Evolutionary conservation across 192 early-diverging fungal species (phyloP).

Genomic region (Linnemannia schmuckeri): DNA sequence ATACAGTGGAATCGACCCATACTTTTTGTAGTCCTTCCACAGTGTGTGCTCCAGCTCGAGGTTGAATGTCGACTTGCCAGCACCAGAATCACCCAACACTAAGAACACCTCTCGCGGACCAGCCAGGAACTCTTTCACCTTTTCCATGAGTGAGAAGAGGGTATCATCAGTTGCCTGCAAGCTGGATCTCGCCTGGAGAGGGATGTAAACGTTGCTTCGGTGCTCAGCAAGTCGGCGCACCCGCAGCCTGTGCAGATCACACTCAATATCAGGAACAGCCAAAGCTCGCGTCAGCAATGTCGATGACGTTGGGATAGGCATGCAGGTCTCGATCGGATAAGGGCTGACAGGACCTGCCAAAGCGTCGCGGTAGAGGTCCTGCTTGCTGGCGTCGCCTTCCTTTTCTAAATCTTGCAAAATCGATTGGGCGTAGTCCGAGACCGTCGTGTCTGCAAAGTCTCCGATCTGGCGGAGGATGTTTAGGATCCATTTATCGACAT

Average conservation of each 20-base stretch:
- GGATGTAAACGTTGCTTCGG: neutral
- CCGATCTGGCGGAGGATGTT: neutral
- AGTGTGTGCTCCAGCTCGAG: neutral
- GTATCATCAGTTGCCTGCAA: neutral
- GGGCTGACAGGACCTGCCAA: neutral
- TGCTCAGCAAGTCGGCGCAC: no score
- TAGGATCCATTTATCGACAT: neutral
- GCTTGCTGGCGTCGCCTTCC: neutral
- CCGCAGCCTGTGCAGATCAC: neutral
- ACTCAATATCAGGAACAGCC: neutral
- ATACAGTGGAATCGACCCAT: neutral
- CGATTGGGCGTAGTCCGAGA: neutral
- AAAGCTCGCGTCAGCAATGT: neutral
- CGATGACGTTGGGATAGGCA: neutral
- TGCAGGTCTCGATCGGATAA: neutral
- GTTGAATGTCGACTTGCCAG: conserved; percentile 7
- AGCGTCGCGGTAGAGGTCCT: neutral
- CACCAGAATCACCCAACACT: neutral
- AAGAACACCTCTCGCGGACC: neutral
- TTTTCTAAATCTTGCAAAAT: neutral
- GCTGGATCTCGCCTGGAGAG: neutral
- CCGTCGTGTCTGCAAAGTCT: neutral
- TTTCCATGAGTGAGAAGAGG: neutral
- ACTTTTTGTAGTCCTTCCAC: neutral
- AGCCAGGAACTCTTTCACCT: neutral